phyloP scores from a whole-genome alignment of 1,139 yeast genomes.

The Taphrina flavorubra region DNA sequence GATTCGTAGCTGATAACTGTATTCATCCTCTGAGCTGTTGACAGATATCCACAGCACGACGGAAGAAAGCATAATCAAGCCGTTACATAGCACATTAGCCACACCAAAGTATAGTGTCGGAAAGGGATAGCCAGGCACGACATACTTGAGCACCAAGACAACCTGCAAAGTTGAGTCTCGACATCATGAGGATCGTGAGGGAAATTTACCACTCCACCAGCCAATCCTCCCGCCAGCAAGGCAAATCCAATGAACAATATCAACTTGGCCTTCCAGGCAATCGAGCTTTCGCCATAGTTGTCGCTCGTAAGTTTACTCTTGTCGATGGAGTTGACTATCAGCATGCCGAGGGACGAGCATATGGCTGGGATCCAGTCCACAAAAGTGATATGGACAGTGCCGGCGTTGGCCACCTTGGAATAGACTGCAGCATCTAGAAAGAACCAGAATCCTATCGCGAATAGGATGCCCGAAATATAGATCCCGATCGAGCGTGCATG shows the following conservation, averaged over 20 bases:
- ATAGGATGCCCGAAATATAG: constrained; percentile 49
- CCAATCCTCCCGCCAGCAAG: constrained; percentile 88
- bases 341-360: constrained; percentile 87
- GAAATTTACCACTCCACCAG: constrained; percentile 76
- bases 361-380: constrained; percentile 95
- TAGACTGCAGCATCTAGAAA: constrained; percentile 87
- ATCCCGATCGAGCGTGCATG: constrained; percentile 36
- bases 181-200: background rate
- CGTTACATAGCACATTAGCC: constrained; percentile 81
- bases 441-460: constrained; percentile 88
- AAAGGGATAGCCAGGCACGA: constrained; percentile 75
- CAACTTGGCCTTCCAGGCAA: constrained; percentile 93
- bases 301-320: constrained; percentile 70
- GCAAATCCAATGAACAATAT: constrained; percentile 91
- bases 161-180: constrained; percentile 25
- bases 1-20: constrained; percentile 41
- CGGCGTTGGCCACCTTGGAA: constrained; percentile 83
- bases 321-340: constrained; percentile 89
- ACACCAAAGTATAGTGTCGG: constrained; percentile 97
- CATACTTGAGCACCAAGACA: constrained; percentile 80
- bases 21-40: constrained; percentile 41
- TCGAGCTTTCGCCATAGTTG: constrained; percentile 58
- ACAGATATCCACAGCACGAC: constrained; percentile 40
- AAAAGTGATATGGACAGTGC: constrained; percentile 83
- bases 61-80: constrained; percentile 66